Evolutionary conservation across 176 grass and related monocot species (phyloP), one percentile per base, ranked within the genome.

Genomic region (Aegilops bicornis): DNA sequence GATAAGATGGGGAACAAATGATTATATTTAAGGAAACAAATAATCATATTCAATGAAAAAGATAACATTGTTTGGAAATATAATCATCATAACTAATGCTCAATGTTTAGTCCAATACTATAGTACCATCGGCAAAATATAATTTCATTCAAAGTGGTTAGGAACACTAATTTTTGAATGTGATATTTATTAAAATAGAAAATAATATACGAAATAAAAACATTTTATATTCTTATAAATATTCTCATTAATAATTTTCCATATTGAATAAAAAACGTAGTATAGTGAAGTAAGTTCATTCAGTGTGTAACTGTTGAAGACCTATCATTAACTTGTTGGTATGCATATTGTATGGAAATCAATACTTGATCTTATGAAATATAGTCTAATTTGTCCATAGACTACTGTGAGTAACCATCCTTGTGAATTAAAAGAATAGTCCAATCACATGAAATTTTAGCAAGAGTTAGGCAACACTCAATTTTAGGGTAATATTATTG

Each of bases 401-500:
- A 32, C 4, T 84, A 31, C 12, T 23, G 63, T 78, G 8, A 32
- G 3, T 7, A 27, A 42, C 45, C 29, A 73, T 22, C 40, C 19
- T 12, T 45, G 27, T 20, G 10, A 47, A 16, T 80, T 14, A 64
- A 30, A 80, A 47, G 14, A 27, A 67, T 27, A 6, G 15, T 10
- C 45, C 84, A 84, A 79, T 89, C 81, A 73, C 56, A 89, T 89
- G 76, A 11, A 37, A 64, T 12, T 79, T 54, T 52, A 64, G 50
- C 4, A 72, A 82, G 77, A 69, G 42, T 0, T 24, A 24, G 3
- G 17, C 1, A 36, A 1, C 6, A 33, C 11, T 71, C 2, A 7
- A 19, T 20, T 62, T 71, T 70, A 59, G n/a, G 3, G 2, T 40
- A 86, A 60, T 78, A 47, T 12, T 43, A 25, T 14, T 45, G 10